Percentiles rank a stretch among this genome's conserved stretches.
These are phyloP conservation scores for Hyaloraphidium curvatum DNA, from an alignment of 192 early-diverging fungal genomes.

Conservation along the genomic window DNA sequence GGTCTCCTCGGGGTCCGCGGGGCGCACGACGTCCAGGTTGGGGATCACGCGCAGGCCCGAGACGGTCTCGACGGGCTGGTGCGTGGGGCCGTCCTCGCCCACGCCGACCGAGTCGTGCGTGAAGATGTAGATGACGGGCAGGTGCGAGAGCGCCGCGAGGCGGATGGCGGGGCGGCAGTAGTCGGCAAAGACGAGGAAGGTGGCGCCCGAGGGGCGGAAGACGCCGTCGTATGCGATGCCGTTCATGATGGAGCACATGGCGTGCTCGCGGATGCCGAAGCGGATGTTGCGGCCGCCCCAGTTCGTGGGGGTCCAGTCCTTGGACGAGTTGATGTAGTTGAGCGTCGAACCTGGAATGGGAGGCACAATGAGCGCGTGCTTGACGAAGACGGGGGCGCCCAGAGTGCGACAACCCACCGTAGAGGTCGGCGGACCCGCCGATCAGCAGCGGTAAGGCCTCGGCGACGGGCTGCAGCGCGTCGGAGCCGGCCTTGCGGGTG, in stretches of 20 bases:
- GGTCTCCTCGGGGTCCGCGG: constrained; percentile 79
- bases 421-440: constrained; percentile 92
- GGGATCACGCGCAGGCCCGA: constrained; percentile 75
- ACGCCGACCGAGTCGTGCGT: constrained; percentile 98
- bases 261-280: constrained; percentile 95
- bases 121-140: constrained; percentile 90
- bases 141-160: constrained; percentile 68
- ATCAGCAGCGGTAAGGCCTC: constrained; percentile 64
- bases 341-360: no score
- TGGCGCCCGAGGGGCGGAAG: constrained; percentile 65
- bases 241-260: constrained; percentile 87
- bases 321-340: no score
- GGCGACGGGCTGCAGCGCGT: no score
- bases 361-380: no score
- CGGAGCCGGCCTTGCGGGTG: no score
- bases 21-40: constrained; percentile 69
- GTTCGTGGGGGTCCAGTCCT: no score
- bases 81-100: constrained; percentile 97
- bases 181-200: constrained; percentile 41
- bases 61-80: constrained; percentile 94
- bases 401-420: no score
- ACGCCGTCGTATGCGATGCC: constrained; percentile 73
- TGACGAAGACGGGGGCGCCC: no score
- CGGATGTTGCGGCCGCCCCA: constrained; percentile 80
- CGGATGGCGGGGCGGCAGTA: constrained; percentile 71